Evolutionary conservation across 805 yeast genomes (phyloP), one percentile per base, ranked within the genome.

Genomic region (Blastobotrys parvus): DNA sequence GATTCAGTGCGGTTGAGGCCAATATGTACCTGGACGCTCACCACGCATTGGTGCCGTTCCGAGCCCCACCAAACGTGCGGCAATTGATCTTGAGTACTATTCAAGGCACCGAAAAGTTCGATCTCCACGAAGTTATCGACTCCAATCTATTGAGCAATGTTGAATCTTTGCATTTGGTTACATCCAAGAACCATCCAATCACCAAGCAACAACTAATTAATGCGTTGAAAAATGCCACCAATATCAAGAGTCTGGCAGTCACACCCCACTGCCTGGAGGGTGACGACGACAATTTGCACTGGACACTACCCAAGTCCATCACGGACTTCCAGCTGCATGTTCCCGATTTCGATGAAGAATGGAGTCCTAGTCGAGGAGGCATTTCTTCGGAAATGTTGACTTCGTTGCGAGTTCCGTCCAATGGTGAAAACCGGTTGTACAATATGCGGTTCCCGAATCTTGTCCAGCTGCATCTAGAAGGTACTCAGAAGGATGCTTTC

Each of bases 241-340:
- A 15, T 4, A 17, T 32, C 20, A 17, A 32, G 35, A n/a, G 19
- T 18, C 20, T 32, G 35, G 13, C 13, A 16, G 35, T 32, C 5
- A 32, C 35, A 4, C 35, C 35, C 10, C 35, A 32, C 35, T 32
- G 35, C 20, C 10, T 32, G 10, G 35, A 32, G 21, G n/a, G 35
- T 17, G 20, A 32, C 4, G 18, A 6, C 5, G 35, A 32, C 13
- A n/a, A 15, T 4, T 7, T 25, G 10, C 19, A 32, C 35, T 32
- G 35, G 35, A 20, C 10, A 3, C 35, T 32, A 3, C 35, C 35
- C 4, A 17, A 13, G 4, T 15, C 19, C 4, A 16, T 32, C 20
- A 32, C 15, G 11, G 19, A 32, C 11, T 32, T 32, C 18, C 19
- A 32, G 21, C 19, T 32, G 21, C 18, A n/a, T 32, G 35, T 32